phyloP scores from a whole-genome alignment of 805 yeast species.

The Lachancea nothofagi region DNA sequence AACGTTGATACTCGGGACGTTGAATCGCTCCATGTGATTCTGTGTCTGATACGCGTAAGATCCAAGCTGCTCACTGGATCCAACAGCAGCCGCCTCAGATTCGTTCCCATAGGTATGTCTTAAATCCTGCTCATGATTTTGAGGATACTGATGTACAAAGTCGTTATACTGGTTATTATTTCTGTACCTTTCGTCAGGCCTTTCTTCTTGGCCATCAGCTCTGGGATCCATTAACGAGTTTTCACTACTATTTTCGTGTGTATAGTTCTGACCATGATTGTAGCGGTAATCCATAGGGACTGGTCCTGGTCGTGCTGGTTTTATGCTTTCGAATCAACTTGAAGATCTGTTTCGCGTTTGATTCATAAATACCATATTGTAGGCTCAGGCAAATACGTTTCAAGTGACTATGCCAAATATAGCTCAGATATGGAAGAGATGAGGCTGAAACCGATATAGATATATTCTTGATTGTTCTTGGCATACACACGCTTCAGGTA shows the following conservation, averaged over 20 bases:
- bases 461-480: too few species aligned
- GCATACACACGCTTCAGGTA: too few species aligned
- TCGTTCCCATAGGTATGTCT: neutral
- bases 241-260: conserved; percentile 1
- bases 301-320: neutral
- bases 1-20: conserved; percentile 26
- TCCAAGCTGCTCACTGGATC: neutral
- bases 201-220: neutral
- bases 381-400: too few species aligned
- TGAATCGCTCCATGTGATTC: conserved; percentile 6
- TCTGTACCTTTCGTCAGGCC: neutral
- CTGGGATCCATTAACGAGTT: conserved; percentile 1
- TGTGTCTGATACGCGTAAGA: neutral
- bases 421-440: neutral
- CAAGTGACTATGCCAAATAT: neutral
- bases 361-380: neutral
- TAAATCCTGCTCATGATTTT: neutral
- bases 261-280: neutral
- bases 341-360: conserved; percentile 3
- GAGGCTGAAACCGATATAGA: too few species aligned
- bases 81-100: neutral
- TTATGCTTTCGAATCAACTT: neutral
- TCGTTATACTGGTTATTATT: conserved; percentile 15
- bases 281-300: conserved; percentile 2
- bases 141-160: conserved; percentile 19